A percentile compares a stretch with the other conserved stretches of the same genome.
These are phyloP conservation scores for Penicillium pancosmium DNA, from an alignment of 495 filamentous ascomycete genomes.

Conservation along the genomic window DNA sequence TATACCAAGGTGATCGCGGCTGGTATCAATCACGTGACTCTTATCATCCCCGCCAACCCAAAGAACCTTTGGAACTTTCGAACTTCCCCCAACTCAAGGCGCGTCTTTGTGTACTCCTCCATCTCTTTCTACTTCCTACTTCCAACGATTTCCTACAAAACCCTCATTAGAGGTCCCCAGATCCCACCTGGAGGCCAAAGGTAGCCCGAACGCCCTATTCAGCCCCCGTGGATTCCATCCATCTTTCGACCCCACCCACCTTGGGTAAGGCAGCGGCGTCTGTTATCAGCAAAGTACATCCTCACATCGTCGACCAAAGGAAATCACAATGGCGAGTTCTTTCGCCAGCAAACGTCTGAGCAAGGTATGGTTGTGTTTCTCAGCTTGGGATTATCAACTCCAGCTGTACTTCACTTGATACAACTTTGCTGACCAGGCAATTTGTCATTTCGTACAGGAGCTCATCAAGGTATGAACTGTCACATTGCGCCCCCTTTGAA, in stretches of 20 bases:
- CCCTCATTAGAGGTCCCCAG: neutral
- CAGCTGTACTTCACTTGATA: neutral
- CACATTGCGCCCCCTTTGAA: neutral
- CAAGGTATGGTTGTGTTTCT: constrained; percentile 38
- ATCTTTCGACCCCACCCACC: neutral
- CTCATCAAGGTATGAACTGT: constrained; percentile 41
- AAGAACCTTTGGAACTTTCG: too few relatives aligned
- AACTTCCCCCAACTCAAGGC: too few relatives aligned
- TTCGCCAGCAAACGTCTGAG: constrained; percentile 53
- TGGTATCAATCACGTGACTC: too few relatives aligned
- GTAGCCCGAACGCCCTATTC: neutral
- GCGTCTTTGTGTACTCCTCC: neutral
- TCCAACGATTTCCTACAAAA: neutral
- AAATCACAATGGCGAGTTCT: constrained; percentile 25
- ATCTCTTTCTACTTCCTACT: neutral
- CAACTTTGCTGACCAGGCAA: constrained; percentile 7
- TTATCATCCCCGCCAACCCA: too few relatives aligned
- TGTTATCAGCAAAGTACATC: neutral
- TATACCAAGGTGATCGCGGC: too few relatives aligned
- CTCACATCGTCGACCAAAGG: neutral
- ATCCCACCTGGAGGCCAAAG: neutral
- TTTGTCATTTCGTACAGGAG: constrained; percentile 29
- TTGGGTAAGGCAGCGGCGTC: neutral
- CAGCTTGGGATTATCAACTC: neutral
- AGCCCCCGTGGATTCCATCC: neutral